These are phyloP conservation scores for Helianthus tuberosus DNA, from an alignment of 129 eudicot genomes.

Conservation along the genomic window DNA sequence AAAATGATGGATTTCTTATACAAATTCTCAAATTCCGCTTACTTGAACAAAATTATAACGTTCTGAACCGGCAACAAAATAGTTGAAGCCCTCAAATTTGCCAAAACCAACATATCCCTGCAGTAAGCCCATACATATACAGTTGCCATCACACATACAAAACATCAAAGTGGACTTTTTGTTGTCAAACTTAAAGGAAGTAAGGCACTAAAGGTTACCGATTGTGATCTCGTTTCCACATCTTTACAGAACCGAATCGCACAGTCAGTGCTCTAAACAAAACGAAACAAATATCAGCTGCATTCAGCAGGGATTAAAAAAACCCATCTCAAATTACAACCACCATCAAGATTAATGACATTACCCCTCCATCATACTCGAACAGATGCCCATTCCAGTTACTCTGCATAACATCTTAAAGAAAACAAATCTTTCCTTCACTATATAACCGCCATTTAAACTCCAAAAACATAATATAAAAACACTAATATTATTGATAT, in stretches of 20 bases:
- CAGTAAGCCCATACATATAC: slow-evolving; percentile 33
- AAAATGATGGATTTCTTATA: not conserved
- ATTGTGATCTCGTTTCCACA: slow-evolving; percentile 73
- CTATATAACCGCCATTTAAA: not conserved
- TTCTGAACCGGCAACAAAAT: slow-evolving; percentile 79
- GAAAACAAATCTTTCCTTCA: slow-evolving; percentile 36
- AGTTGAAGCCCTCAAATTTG: slow-evolving; percentile 64
- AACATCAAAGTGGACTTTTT: not conserved
- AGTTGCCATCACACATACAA: slow-evolving; percentile 4
- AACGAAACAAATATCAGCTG: slow-evolving; percentile 12
- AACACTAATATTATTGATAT: not conserved
- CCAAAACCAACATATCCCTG: slow-evolving; percentile 91
- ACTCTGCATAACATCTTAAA: slow-evolving; percentile 54
- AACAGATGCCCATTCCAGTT: slow-evolving; percentile 61
- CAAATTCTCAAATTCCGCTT: slow-evolving; percentile 31
- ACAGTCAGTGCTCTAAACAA: slow-evolving; percentile 60
- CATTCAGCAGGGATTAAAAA: not conserved
- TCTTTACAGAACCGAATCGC: slow-evolving; percentile 87
- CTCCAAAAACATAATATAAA: not conserved
- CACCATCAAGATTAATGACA: slow-evolving; percentile 14
- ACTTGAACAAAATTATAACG: slow-evolving; percentile 77
- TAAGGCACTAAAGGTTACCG: slow-evolving; percentile 37
- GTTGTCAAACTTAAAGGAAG: not conserved
- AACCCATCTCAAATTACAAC: slow-evolving; percentile 5
- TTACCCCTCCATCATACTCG: slow-evolving; percentile 82